These are phyloP conservation scores for Arthrobotrys megalospora DNA, from an alignment of 2,329 filamentous ascomycete genomes.

Conservation along the genomic window DNA sequence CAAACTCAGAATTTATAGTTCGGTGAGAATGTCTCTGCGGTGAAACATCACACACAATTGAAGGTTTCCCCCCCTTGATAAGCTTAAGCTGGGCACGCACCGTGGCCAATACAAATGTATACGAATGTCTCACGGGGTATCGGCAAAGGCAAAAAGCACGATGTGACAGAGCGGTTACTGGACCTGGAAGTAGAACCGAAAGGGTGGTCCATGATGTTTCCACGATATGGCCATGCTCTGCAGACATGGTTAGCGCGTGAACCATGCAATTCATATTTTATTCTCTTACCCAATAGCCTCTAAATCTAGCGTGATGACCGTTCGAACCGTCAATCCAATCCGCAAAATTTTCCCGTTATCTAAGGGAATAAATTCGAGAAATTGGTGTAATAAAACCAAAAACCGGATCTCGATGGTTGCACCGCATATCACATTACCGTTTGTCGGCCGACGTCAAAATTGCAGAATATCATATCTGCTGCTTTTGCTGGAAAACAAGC, in stretches of 20 bases:
- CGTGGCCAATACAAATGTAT: conserved; percentile 13
- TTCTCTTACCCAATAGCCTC: conserved; percentile 33
- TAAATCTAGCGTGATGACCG: conserved; percentile 10
- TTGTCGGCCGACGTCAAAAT: conserved; percentile 1
- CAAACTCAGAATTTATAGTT: conserved; percentile 54
- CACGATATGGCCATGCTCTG: conserved; percentile 26
- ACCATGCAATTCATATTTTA: conserved; percentile 37
- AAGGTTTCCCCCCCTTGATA: conserved; percentile 28
- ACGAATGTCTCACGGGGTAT: conserved; percentile 17
- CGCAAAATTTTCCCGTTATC: conserved; percentile 16
- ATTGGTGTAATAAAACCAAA: neutral
- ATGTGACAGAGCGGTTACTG: conserved; percentile 53
- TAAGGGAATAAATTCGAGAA: neutral
- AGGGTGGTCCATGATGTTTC: conserved; percentile 16
- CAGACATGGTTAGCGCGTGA: conserved; percentile 18
- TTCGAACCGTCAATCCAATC: neutral
- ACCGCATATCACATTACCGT: conserved; percentile 25
- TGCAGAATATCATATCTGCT: neutral
- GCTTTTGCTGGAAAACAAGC: conserved; percentile 33
- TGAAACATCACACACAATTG: conserved; percentile 40
- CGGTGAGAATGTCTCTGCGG: conserved; percentile 33
- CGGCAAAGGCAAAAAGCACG: conserved; percentile 35
- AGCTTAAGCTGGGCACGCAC: conserved; percentile 46
- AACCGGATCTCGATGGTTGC: conserved; percentile 10
- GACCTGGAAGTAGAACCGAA: conserved; percentile 48